Conservation (phyloP, 805 yeast species). For the Metschnikowia anglica region DNA sequence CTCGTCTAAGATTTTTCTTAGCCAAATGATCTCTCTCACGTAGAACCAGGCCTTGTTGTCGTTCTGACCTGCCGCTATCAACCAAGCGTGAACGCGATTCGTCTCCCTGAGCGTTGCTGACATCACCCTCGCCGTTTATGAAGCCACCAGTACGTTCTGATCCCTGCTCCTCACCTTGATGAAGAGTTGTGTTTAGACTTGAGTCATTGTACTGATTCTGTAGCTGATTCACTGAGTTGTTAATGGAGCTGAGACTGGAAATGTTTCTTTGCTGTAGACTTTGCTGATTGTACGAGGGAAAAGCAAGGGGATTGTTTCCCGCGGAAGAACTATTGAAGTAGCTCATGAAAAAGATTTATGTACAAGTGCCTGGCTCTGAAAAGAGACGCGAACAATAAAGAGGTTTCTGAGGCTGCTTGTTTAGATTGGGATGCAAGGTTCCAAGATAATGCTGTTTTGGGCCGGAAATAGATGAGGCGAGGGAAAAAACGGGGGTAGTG, state of each 20-base stretch:
- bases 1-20: constrained; percentile 21
- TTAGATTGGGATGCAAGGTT: constrained; percentile 2
- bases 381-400: background rate
- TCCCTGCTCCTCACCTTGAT: background rate
- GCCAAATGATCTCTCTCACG: background rate
- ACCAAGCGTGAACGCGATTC: no score
- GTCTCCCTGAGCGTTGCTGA: background rate
- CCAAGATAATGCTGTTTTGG: background rate
- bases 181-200: constrained; percentile 5
- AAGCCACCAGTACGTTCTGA: background rate
- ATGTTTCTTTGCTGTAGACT: constrained; percentile 15
- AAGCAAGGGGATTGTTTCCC: constrained; percentile 23
- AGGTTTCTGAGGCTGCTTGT: background rate
- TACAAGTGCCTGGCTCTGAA: background rate
- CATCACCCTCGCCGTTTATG: background rate
- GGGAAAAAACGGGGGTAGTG: constrained; percentile 9
- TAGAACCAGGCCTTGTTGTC: constrained; percentile 2
- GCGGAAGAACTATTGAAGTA: constrained; percentile 19
- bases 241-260: constrained; percentile 9
- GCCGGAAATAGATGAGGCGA: constrained; percentile 4
- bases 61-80: background rate
- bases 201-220: constrained; percentile 14
- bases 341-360: constrained; percentile 16
- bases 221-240: constrained; percentile 9
- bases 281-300: constrained; percentile 25